These are phyloP conservation scores for Xylaria multiplex DNA, from an alignment of 2,329 filamentous ascomycete species.

Conservation along the genomic window DNA sequence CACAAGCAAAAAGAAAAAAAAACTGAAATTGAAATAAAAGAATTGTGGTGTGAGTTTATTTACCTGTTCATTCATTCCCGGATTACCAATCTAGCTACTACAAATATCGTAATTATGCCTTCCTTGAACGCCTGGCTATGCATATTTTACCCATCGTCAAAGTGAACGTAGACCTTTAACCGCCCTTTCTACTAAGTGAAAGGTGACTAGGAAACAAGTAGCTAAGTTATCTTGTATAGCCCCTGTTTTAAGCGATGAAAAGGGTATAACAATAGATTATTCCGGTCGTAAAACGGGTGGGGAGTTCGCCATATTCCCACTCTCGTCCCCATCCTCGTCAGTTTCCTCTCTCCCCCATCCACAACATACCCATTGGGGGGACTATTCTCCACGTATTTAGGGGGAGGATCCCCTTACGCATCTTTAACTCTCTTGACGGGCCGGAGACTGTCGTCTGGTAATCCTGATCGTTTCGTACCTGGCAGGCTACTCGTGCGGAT, in stretches of 20 bases:
- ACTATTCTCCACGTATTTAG: background rate
- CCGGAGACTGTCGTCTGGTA: conserved; percentile 81
- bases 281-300: background rate
- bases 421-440: conserved; percentile 73
- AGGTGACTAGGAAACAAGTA: background rate
- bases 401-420: conserved; percentile 29
- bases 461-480: conserved; percentile 87
- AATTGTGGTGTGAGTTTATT: background rate
- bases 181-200: background rate
- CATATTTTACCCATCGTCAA: background rate
- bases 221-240: background rate
- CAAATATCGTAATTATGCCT: background rate
- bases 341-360: background rate
- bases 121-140: conserved; percentile 23
- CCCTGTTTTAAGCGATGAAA: background rate
- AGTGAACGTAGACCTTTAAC: background rate
- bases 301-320: background rate
- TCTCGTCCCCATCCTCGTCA: background rate
- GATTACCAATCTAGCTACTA: background rate
- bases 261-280: background rate
- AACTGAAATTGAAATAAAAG: too few relatives aligned
- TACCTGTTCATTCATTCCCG: background rate
- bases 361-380: background rate
- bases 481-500: conserved; percentile 90
- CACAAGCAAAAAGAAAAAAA: too few relatives aligned